Conservation (phyloP, 768 basidiomycete genomes). For the Amanita pallidorosea region DNA sequence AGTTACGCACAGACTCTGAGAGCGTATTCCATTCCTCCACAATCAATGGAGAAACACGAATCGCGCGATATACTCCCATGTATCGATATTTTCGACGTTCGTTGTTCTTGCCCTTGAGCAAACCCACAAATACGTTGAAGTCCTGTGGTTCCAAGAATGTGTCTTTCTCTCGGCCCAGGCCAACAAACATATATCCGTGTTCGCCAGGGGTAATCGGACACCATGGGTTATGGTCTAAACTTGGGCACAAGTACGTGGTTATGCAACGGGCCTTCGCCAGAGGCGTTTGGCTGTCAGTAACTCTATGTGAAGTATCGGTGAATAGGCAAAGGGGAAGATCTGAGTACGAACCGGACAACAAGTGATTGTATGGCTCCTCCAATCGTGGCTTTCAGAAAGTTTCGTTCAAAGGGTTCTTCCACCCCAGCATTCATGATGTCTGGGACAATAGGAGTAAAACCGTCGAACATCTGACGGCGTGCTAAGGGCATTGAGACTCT, state of each 20-base stretch:
- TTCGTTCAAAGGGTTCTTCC: conserved; percentile 27
- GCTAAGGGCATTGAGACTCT: neutral
- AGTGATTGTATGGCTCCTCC: conserved; percentile 29
- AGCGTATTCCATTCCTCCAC: conserved; percentile 37
- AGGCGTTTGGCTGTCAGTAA: conserved; percentile 15
- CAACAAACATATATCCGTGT: conserved; percentile 48
- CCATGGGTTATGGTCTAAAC: conserved; percentile 44
- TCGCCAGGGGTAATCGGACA: conserved; percentile 35
- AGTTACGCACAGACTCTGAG: conserved; percentile 22
- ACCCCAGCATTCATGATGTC: conserved; percentile 11
- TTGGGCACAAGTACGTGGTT: conserved; percentile 36
- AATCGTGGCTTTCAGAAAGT: conserved; percentile 23
- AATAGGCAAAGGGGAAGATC: neutral
- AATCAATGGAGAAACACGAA: conserved; percentile 28
- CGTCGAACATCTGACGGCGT: conserved; percentile 14
- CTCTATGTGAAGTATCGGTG: conserved; percentile 10
- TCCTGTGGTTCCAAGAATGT: conserved; percentile 28
- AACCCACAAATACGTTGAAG: conserved; percentile 35
- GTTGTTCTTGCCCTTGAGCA: conserved; percentile 15
- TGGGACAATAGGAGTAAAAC: conserved; percentile 15
- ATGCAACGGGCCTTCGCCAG: conserved; percentile 22
- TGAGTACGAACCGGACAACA: conserved; percentile 20
- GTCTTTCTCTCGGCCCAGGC: conserved; percentile 33
- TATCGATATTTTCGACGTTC: conserved; percentile 28
- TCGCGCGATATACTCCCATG: conserved; percentile 34